phyloP scores from a whole-genome alignment of 2,329 filamentous ascomycete genomes.

The Aspergillus ochraceus region DNA sequence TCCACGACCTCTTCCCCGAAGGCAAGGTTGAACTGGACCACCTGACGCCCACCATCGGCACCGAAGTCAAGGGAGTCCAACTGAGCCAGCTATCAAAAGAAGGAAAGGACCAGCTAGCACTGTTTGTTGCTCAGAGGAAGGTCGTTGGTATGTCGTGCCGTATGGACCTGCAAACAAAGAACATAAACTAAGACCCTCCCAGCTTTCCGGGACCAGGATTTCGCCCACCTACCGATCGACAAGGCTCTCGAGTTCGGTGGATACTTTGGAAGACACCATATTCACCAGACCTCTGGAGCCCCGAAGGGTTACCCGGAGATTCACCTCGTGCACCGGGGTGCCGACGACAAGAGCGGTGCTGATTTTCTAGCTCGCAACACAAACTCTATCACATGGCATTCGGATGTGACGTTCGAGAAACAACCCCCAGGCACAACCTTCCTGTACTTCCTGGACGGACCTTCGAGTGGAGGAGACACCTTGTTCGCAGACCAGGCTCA shows the following conservation, averaged over 20 bases:
- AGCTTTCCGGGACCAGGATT: conserved; percentile 74
- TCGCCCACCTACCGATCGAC: conserved; percentile 67
- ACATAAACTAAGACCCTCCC: background rate
- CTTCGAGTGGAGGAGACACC: conserved; percentile 78
- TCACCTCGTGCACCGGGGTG: conserved; percentile 75
- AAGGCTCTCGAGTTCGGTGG: conserved; percentile 68
- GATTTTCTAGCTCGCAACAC: conserved; percentile 69
- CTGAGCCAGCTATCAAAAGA: conserved; percentile 66
- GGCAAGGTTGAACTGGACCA: conserved; percentile 52
- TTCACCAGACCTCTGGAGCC: conserved; percentile 75
- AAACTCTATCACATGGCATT: conserved; percentile 85
- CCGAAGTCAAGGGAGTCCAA: conserved; percentile 70
- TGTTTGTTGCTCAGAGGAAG: conserved; percentile 53
- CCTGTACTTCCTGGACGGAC: conserved; percentile 81
- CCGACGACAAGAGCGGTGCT: conserved; percentile 60
- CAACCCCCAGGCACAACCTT: conserved; percentile 91
- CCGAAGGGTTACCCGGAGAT: conserved; percentile 73
- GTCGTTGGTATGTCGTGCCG: conserved; percentile 58
- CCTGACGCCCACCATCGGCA: conserved; percentile 71
- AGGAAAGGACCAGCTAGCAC: conserved; percentile 73
- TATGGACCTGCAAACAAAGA: background rate
- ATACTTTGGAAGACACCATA: conserved; percentile 80
- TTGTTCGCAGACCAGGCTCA: conserved; percentile 77
- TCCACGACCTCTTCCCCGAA: conserved; percentile 64
- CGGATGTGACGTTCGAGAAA: conserved; percentile 81